Conservation (phyloP, 2,329 filamentous ascomycete genomes). For the Hirsutella rhossiliensis region DNA sequence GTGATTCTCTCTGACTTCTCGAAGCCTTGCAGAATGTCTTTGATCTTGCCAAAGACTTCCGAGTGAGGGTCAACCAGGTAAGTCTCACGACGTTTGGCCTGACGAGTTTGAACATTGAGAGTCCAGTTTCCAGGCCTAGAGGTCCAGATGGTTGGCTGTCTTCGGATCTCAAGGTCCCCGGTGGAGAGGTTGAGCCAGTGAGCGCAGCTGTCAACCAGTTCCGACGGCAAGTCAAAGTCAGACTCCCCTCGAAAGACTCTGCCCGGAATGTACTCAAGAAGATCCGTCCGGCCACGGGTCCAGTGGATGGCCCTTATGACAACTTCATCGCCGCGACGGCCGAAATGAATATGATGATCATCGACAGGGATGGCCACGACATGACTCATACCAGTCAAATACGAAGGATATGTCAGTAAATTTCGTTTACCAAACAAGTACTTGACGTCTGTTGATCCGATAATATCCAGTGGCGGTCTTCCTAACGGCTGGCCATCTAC, state of each 20-base stretch:
- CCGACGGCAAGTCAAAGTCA: constrained; percentile 35
- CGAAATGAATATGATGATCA: constrained; percentile 36
- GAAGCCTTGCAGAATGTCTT: constrained; percentile 32
- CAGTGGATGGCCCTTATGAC: constrained; percentile 28
- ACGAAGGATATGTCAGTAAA: constrained; percentile 40
- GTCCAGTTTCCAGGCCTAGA: constrained; percentile 17
- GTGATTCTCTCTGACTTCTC: constrained; percentile 9
- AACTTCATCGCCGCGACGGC: constrained; percentile 25
- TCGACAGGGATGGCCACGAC: constrained; percentile 12
- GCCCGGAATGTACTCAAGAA: constrained; percentile 22
- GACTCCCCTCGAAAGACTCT: constrained; percentile 12
- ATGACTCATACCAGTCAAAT: constrained; percentile 40
- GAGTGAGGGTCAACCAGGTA: constrained; percentile 37
- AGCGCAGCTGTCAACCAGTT: constrained; percentile 37
- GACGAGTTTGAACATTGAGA: constrained; percentile 13
- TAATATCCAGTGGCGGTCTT: constrained; percentile 39
- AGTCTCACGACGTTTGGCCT: constrained; percentile 7
- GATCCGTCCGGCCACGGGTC: not conserved
- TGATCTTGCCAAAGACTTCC: constrained; percentile 23
- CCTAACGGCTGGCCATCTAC: constrained; percentile 22
- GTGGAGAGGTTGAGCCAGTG: constrained; percentile 45
- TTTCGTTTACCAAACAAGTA: constrained; percentile 41
- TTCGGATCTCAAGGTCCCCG: constrained; percentile 36
- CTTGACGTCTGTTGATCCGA: constrained; percentile 26
- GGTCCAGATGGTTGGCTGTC: constrained; percentile 20